These are phyloP conservation scores for Phallus indusiatus DNA, from an alignment of 768 basidiomycete genomes.

Conservation along the genomic window DNA sequence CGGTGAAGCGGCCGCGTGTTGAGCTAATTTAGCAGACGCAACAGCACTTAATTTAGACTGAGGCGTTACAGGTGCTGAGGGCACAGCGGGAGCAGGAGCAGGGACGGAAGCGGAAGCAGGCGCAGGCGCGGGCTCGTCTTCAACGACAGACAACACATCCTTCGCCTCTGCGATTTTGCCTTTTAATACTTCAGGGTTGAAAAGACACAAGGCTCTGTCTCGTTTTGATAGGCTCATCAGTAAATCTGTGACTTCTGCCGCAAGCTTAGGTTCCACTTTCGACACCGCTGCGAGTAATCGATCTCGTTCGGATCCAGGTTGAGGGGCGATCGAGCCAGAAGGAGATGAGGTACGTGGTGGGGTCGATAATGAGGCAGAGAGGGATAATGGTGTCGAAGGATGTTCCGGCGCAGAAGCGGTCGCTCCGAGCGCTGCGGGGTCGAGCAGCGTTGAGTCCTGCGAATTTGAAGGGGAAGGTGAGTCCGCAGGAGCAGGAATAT, in stretches of 20 bases:
- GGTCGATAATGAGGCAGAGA: constrained; percentile 64
- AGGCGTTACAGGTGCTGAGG: constrained; percentile 40
- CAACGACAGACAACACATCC: constrained; percentile 56
- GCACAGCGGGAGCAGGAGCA: background rate
- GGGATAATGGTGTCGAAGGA: constrained; percentile 76
- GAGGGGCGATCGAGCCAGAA: constrained; percentile 45
- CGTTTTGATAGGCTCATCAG: constrained; percentile 82
- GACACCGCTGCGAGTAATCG: constrained; percentile 59
- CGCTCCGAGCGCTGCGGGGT: constrained; percentile 49
- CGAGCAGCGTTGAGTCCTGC: constrained; percentile 64
- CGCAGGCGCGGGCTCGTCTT: constrained; percentile 47
- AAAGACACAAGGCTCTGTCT: constrained; percentile 85
- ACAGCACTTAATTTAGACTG: constrained; percentile 47
- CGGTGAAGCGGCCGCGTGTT: constrained; percentile 35
- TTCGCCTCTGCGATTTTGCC: constrained; percentile 76
- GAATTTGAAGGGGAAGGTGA: constrained; percentile 37
- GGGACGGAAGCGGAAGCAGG: constrained; percentile 12
- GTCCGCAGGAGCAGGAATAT: background rate
- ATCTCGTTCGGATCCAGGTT: constrained; percentile 56
- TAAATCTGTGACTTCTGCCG: constrained; percentile 61
- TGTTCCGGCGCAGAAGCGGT: constrained; percentile 88
- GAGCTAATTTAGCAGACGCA: constrained; percentile 11
- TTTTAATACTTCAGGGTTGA: constrained; percentile 73
- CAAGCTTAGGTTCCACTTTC: constrained; percentile 48
- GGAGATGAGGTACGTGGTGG: constrained; percentile 82